Evolutionary conservation across 805 yeast species (phyloP).

Genomic region (Candida tammaniensis): DNA sequence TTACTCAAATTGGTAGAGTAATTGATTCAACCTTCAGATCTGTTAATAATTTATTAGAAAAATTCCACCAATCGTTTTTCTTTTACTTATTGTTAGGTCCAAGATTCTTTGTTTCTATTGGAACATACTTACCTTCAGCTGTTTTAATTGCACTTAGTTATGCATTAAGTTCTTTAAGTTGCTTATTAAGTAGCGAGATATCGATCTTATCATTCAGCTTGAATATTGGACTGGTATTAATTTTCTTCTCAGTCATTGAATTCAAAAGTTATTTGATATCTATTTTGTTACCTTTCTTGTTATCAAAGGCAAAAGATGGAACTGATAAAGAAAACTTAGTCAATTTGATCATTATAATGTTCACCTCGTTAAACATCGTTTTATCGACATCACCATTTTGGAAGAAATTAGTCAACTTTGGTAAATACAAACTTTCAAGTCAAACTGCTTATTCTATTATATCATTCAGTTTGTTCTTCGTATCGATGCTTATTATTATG

Average conservation of each 20-base stretch:
- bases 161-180: slow-evolving; percentile 64
- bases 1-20: slow-evolving; percentile 88
- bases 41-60: slow-evolving; percentile 87
- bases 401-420: slow-evolving; percentile 2
- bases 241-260: slow-evolving; percentile 28
- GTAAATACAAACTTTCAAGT: slow-evolving; percentile 13
- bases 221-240: slow-evolving; percentile 22
- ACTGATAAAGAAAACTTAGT: slow-evolving; percentile 15
- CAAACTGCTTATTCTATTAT: slow-evolving; percentile 24
- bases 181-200: slow-evolving; percentile 46
- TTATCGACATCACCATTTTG: slow-evolving; percentile 17
- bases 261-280: slow-evolving; percentile 20
- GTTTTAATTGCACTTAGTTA: slow-evolving; percentile 66
- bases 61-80: slow-evolving; percentile 95
- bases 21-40: slow-evolving; percentile 86
- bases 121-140: slow-evolving; percentile 88
- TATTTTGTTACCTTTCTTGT: slow-evolving; percentile 24
- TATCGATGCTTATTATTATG: slow-evolving; percentile 69
- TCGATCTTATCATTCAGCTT: slow-evolving; percentile 17
- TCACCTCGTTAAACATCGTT: slow-evolving; percentile 13
- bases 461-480: slow-evolving; percentile 51
- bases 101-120: slow-evolving; percentile 81
- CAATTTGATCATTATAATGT: slow-evolving; percentile 15
- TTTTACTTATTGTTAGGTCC: slow-evolving; percentile 84
- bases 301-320: slow-evolving; percentile 6